Evolutionary conservation across 139 green algal species (phyloP), one percentile per base, ranked within the genome.

Genomic region (Chlamydomonas sp.): DNA sequence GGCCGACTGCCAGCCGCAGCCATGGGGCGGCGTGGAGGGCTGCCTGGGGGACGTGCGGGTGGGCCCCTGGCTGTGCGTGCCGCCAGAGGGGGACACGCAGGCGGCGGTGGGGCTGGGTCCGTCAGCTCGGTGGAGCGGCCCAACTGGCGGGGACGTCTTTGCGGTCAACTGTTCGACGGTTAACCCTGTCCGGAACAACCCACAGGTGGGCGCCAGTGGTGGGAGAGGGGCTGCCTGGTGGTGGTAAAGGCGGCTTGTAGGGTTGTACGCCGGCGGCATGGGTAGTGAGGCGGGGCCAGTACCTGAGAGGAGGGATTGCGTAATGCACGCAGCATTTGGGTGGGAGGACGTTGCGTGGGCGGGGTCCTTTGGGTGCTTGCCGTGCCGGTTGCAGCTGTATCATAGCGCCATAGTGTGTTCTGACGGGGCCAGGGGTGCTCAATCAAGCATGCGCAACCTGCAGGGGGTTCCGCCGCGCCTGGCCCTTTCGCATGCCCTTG

Each of bases 151-250:
- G 31, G 31, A 49, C 31, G 31, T 49, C 2, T 85, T 77, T 15
- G 59, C 14, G 5, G 14, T 85, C 31, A 85, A 85, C 79, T 85
- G 79, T 31, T 75, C 79, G 17, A n/a, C 77, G 79, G 49, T 64
- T 1, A 14, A 57, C 7, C 49, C 79, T 5, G 0, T 14, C 6
- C n/a, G 64, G 0, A 85, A 85, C 67, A 85, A 85, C 63, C 79
- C 79, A 3, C 66, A 66, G 79, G 79, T 85, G 18, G 31, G 31
- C 31, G 31, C 31, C 31, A 18, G 78, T 62, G 68, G 68, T 15
- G 68, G 68, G 9, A 7, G 68, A 15, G 68, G 12, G 18, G 17
- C 14, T 14, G 7, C 16, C 57, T 57, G 20, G 17, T 66, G 7
- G 60, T 49, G 31, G 31, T 49, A 49, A 49, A 49, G 31, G 31